A percentile compares a stretch with the other conserved stretches of the same genome.
Conservation (phyloP, 805 yeast genomes). For the Cyberlindnera nakhonratchasimensis region DNA sequence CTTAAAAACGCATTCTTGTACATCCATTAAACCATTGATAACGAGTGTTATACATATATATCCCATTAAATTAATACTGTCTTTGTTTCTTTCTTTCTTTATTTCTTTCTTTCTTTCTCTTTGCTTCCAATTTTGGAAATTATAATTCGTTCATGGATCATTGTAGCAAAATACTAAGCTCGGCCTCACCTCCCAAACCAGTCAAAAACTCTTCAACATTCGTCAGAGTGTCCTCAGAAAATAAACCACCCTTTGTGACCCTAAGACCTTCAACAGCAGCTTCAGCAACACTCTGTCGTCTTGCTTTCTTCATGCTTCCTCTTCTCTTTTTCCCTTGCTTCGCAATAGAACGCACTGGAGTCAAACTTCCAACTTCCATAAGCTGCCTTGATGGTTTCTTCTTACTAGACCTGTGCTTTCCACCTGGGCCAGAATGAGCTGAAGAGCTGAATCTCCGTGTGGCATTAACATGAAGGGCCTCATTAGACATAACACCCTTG, state of each 20-base stretch:
- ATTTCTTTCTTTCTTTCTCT: neutral
- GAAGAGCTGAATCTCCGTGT: slow-evolving; percentile 24
- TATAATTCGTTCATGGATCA: neutral
- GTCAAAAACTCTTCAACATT: slow-evolving; percentile 70
- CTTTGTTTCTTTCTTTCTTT: neutral
- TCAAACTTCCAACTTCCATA: slow-evolving; percentile 13
- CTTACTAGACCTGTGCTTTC: slow-evolving; percentile 11
- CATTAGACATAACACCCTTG: slow-evolving; percentile 48
- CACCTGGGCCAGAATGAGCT: slow-evolving; percentile 5
- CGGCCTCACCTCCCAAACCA: slow-evolving; percentile 45
- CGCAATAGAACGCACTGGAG: slow-evolving; percentile 19
- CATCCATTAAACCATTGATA: slow-evolving; percentile 2
- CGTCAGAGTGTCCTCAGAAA: slow-evolving; percentile 68
- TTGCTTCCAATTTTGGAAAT: neutral
- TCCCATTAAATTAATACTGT: slow-evolving; percentile 3
- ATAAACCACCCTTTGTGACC: slow-evolving; percentile 71
- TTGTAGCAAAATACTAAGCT: slow-evolving; percentile 34
- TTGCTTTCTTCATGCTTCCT: slow-evolving; percentile 35
- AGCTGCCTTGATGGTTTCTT: slow-evolving; percentile 10
- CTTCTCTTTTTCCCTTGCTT: slow-evolving; percentile 22
- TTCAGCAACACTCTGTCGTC: slow-evolving; percentile 68
- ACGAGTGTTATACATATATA: slow-evolving; percentile 1
- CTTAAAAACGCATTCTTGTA: neutral
- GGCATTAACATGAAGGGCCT: slow-evolving; percentile 28
- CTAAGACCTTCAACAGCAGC: slow-evolving; percentile 75